Evolutionary conservation across 306 rosid species (phyloP).

Genomic region (Gynostemma pentaphyllum): DNA sequence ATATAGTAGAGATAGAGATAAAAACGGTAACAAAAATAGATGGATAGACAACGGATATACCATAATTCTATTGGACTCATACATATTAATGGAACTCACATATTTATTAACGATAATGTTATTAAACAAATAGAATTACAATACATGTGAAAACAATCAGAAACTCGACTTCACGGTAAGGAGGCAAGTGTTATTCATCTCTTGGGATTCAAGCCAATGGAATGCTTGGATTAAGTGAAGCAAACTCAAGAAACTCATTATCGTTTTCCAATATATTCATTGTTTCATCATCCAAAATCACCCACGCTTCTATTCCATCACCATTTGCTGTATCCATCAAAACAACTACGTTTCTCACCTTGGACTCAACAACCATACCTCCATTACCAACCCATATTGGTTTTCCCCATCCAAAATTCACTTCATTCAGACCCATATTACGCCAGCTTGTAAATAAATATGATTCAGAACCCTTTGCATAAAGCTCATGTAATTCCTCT

Average conservation of each 20-base stretch:
- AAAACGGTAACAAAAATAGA: no score
- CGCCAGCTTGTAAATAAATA: background rate
- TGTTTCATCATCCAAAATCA: background rate
- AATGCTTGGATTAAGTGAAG: background rate
- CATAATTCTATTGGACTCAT: no score
- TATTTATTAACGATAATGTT: no score
- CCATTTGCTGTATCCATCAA: background rate
- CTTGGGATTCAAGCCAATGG: background rate
- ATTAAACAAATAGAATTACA: no score
- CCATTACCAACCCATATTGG: background rate
- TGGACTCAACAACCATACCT: background rate
- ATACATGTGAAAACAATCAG: no score
- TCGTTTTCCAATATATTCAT: background rate
- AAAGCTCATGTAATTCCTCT: background rate
- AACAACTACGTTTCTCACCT: background rate
- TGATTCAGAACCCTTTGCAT: background rate
- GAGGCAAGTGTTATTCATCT: no score
- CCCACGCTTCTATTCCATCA: background rate
- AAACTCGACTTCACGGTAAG: no score
- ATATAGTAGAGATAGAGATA: no score
- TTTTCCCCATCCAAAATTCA: constrained; percentile 16
- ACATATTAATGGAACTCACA: no score
- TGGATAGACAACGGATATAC: no score
- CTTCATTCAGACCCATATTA: background rate
- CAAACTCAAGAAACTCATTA: background rate